Evolutionary conservation across 176 grass and related monocot genomes (phyloP), one percentile per base, ranked within the genome.

Genomic region (Aechmea fasciata): DNA sequence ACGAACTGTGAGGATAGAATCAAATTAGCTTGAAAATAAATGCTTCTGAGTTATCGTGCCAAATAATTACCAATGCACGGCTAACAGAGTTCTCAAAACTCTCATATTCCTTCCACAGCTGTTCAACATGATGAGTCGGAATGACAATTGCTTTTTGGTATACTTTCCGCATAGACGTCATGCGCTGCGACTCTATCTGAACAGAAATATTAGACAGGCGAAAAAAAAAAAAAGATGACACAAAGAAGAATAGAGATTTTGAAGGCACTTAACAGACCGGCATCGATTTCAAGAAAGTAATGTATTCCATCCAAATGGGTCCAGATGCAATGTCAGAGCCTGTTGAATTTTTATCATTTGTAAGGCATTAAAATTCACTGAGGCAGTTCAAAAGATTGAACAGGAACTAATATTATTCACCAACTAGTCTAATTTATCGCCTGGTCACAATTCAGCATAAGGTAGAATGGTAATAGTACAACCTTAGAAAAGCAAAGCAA

Each of bases 131-230:
- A 81, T 85, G 87, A 65, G 89, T 97, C 74, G 93, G 93, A 70
- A 91, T 81, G 48, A 97, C 79, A 84, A 97, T 97, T 77, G 93
- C 89, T 81, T 78, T 92, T 83, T 97, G 93, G 66, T 97, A 97
- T 54, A 87, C 79, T 82, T 92, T 97, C 10, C 93, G 76, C 57
- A 92, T 69, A 72, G 81, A 84, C 78, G 86, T 91, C 93, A 97
- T 92, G 25, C 86, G 88, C 23, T 90, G 93, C 2, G 89, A 92
- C 66, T 97, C 93, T 66, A 92, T 86, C 50, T 97, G 93, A 64
- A 83, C 51, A 41, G 5, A 41, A 25, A 73, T 49, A n/a, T 75
- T 49, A 18, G 13, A 77, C 10, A 72, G 48, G 24, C 70, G 13
- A 19, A 19, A 66, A 41, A 48, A 41, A 48, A 50, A 22, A 70